phyloP scores from a whole-genome alignment of 2,329 filamentous ascomycete genomes.

The Penicillium crustosum region DNA sequence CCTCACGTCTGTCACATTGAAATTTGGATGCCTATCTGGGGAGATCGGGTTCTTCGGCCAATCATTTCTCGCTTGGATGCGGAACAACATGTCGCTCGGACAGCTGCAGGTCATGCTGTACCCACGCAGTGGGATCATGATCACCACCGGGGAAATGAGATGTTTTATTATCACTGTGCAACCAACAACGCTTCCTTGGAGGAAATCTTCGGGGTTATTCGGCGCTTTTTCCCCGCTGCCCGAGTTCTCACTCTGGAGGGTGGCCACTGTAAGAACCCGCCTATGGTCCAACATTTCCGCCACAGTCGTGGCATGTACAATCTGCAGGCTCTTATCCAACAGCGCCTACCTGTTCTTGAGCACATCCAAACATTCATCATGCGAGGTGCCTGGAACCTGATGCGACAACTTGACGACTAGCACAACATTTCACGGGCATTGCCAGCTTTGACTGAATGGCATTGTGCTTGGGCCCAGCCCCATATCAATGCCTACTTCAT shows the following conservation, averaged over 20 bases:
- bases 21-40: conserved; percentile 73
- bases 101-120: background rate
- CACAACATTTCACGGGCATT: conserved; percentile 60
- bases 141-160: background rate
- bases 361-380: conserved; percentile 68
- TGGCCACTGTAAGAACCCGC: conserved; percentile 74
- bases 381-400: conserved; percentile 75
- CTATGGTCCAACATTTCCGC: conserved; percentile 62
- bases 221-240: conserved; percentile 58
- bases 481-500: conserved; percentile 73
- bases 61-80: conserved; percentile 18
- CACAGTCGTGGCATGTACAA: background rate
- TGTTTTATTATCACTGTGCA: conserved; percentile 33
- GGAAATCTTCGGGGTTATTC: conserved; percentile 66
- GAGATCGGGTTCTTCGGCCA: conserved; percentile 54
- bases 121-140: background rate
- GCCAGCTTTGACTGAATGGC: conserved; percentile 61
- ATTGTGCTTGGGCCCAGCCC: conserved; percentile 62
- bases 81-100: background rate
- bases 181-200: conserved; percentile 68
- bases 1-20: conserved; percentile 70
- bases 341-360: conserved; percentile 49
- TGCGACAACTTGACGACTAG: conserved; percentile 65
- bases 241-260: conserved; percentile 71
- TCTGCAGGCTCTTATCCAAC: background rate